Evolutionary conservation across 495 filamentous ascomycete genomes (phyloP).

Genomic region (Neurospora sp.): DNA sequence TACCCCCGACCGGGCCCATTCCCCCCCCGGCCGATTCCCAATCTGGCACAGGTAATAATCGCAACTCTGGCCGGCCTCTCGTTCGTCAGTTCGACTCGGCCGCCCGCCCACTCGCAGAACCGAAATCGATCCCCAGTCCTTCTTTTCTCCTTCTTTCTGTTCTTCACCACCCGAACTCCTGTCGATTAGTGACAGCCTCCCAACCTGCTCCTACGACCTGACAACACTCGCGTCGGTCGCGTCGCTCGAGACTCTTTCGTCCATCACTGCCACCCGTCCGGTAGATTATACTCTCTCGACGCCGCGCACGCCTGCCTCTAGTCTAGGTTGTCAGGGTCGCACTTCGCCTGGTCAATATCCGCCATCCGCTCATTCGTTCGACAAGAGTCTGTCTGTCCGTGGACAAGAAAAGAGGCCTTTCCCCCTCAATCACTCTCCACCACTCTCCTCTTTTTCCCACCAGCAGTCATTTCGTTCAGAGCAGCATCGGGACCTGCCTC

Average conservation of each 20-base stretch:
- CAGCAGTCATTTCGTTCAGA: slow-evolving; percentile 25
- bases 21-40: slow-evolving; percentile 6
- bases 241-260: background rate
- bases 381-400: background rate
- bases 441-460: slow-evolving; percentile 22
- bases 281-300: background rate
- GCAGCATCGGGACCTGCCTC: slow-evolving; percentile 16
- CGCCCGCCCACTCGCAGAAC: slow-evolving; percentile 6
- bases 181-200: background rate
- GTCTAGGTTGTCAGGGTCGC: background rate
- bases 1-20: slow-evolving; percentile 2
- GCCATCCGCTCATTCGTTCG: slow-evolving; percentile 1
- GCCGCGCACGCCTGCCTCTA: background rate
- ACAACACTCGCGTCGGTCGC: background rate
- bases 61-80: slow-evolving; percentile 20
- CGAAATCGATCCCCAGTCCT: slow-evolving; percentile 2
- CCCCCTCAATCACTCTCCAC: slow-evolving; percentile 11
- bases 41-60: slow-evolving; percentile 19
- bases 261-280: too few relatives aligned
- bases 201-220: background rate
- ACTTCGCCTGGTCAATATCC: slow-evolving; percentile 1
- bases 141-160: slow-evolving; percentile 4
- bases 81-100: slow-evolving; percentile 8
- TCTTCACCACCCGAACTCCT: background rate
- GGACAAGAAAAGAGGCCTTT: background rate